Evolutionary conservation across 257 asterid species (phyloP).

Genomic region (Lycium barbarum): DNA sequence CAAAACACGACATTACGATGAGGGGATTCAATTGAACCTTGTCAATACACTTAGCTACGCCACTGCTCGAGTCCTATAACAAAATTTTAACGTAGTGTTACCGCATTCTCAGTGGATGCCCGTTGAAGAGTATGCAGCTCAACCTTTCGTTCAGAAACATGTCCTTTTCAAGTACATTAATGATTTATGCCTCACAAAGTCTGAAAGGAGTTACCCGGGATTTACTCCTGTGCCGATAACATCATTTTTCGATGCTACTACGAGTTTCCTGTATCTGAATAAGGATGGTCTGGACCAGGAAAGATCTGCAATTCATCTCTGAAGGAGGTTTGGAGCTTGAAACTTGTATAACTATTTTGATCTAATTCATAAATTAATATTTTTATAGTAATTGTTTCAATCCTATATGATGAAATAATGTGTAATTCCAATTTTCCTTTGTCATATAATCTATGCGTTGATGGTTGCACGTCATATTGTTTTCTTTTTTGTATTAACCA

Average conservation of each 20-base stretch:
- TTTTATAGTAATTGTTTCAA: not conserved
- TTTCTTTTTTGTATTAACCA: not conserved
- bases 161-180: conserved; percentile 54
- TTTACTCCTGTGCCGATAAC: conserved; percentile 55
- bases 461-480: not conserved
- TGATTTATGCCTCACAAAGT: conserved; percentile 59
- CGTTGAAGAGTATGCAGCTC: conserved; percentile 62
- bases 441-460: not conserved
- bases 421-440: not conserved
- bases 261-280: conserved; percentile 61
- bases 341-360: not conserved
- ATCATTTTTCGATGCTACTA: conserved; percentile 43
- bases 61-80: not conserved
- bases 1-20: not conserved
- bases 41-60: not conserved
- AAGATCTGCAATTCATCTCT: conserved; percentile 22
- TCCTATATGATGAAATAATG: conserved; percentile 4
- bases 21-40: not conserved
- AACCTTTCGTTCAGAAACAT: conserved; percentile 48
- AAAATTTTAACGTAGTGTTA: not conserved
- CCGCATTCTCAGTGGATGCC: conserved; percentile 69
- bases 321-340: conserved; percentile 11
- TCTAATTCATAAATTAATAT: not conserved
- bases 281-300: conserved; percentile 46
- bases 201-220: conserved; percentile 56